phyloP scores from a whole-genome alignment of 345 rosid genomes.

The Eutrema japonicum region DNA sequence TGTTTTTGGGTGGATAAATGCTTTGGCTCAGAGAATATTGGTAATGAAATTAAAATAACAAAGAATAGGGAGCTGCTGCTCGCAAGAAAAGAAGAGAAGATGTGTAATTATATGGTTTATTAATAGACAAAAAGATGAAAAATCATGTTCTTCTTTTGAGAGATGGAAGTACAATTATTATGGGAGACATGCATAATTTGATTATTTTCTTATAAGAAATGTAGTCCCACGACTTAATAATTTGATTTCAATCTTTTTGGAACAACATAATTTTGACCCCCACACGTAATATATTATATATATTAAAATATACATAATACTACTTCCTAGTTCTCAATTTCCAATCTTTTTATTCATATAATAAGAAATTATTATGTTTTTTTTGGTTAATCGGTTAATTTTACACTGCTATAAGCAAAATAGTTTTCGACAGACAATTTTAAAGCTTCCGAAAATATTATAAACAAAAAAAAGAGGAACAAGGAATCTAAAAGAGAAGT shows the following conservation, averaged over 20 bases:
- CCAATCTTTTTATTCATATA: not conserved
- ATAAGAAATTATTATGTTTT: not conserved
- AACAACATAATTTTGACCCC: constrained; percentile 39
- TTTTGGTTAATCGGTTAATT: not conserved
- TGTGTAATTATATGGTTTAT: not conserved
- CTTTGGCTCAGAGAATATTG: constrained; percentile 1
- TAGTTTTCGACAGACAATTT: not conserved
- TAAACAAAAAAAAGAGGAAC: not conserved
- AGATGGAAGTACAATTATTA: constrained; percentile 39
- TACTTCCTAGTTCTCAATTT: not conserved
- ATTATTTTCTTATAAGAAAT: constrained; percentile 24
- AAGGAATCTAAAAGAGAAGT: constrained; percentile 17
- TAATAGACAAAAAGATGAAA: constrained; percentile 6
- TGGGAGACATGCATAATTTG: constrained; percentile 28
- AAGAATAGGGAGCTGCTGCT: constrained; percentile 17
- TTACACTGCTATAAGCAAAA: not conserved
- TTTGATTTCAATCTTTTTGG: constrained; percentile 33
- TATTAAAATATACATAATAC: not conserved
- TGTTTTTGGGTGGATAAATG: not conserved
- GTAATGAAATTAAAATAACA: not conserved
- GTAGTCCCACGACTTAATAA: constrained; percentile 41
- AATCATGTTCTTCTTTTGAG: constrained; percentile 39
- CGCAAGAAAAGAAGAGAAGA: not conserved
- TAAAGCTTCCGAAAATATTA: not conserved
- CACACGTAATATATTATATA: constrained; percentile 9